phyloP scores from a whole-genome alignment of 1,139 yeast genomes.

The Casaregolazyma suthepensis region DNA sequence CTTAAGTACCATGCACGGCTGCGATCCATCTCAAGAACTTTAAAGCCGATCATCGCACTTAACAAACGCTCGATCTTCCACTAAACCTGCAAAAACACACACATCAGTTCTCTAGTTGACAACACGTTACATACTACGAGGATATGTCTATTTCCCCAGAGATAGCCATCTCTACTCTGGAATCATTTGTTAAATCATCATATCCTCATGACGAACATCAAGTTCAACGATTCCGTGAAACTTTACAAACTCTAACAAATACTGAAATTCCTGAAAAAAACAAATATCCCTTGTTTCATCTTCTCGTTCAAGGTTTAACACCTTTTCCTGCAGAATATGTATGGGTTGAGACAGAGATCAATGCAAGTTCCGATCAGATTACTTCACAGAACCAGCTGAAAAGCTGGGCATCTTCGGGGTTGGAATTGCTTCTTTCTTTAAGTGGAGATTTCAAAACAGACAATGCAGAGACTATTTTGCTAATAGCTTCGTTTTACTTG shows the following conservation, averaged over 20 bases:
- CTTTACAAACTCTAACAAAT: constrained; percentile 6
- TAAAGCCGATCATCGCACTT: background rate
- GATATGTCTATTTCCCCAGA: background rate
- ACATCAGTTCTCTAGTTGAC: too few species aligned
- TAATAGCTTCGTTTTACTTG: constrained; percentile 1
- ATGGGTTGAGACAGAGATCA: constrained; percentile 1
- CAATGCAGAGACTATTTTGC: background rate
- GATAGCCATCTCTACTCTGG: background rate
- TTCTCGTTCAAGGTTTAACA: background rate
- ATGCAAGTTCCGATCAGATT: constrained; percentile 1
- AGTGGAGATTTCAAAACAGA: background rate
- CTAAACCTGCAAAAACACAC: too few species aligned
- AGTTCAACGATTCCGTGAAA: background rate
- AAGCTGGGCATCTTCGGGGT: background rate
- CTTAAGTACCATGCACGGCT: too few species aligned
- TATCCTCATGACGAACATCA: background rate
- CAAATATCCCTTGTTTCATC: background rate
- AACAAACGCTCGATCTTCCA: background rate
- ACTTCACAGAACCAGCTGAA: background rate
- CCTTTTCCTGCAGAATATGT: background rate
- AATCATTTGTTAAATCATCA: background rate
- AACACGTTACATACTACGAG: too few species aligned
- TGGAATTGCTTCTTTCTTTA: background rate
- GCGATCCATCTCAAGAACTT: too few species aligned
- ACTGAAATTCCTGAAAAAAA: background rate